Evolutionary conservation across 176 grass and related monocot genomes (phyloP).

Genomic region (Puya raimondii): DNA sequence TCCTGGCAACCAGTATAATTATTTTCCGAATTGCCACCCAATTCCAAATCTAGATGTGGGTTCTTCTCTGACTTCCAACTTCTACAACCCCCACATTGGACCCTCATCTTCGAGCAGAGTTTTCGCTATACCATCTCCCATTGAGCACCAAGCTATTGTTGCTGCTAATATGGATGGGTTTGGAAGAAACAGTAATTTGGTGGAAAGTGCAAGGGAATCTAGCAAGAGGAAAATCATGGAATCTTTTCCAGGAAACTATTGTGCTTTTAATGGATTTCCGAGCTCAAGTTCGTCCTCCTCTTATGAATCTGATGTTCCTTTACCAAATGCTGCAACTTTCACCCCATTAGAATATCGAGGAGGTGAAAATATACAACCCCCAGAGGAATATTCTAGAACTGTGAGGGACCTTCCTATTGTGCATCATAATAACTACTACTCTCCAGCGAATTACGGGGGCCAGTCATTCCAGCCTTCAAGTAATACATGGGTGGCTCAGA

Average conservation of each 20-base stretch:
- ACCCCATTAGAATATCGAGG: slow-evolving; percentile 40
- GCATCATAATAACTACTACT: slow-evolving; percentile 32
- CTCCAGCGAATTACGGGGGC: slow-evolving; percentile 28
- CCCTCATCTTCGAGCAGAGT: slow-evolving; percentile 26
- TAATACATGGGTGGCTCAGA: slow-evolving; percentile 42
- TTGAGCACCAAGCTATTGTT: slow-evolving; percentile 26
- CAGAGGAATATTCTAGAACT: slow-evolving; percentile 38
- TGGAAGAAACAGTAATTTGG: slow-evolving; percentile 34
- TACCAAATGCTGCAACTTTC: slow-evolving; percentile 24
- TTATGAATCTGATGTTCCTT: slow-evolving; percentile 26
- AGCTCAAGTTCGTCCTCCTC: slow-evolving; percentile 45
- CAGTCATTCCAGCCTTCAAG: slow-evolving; percentile 23
- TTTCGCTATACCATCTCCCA: slow-evolving; percentile 14
- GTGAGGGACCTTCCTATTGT: slow-evolving; percentile 15
- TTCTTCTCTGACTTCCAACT: slow-evolving; percentile 21
- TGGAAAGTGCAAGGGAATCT: slow-evolving; percentile 23
- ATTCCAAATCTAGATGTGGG: slow-evolving; percentile 14
- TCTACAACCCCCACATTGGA: slow-evolving; percentile 33
- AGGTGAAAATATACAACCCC: slow-evolving; percentile 23
- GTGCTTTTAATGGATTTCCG: slow-evolving; percentile 35
- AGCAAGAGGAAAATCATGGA: slow-evolving; percentile 44
- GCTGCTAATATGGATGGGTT: slow-evolving; percentile 28
- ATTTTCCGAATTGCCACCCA: slow-evolving; percentile 32
- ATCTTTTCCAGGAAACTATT: slow-evolving; percentile 21
- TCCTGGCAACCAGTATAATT: slow-evolving; percentile 25